A percentile compares a stretch with the other conserved stretches of the same genome.
These are phyloP conservation scores for Penicillium pulvis DNA, from an alignment of 495 filamentous ascomycete species.

Conservation along the genomic window DNA sequence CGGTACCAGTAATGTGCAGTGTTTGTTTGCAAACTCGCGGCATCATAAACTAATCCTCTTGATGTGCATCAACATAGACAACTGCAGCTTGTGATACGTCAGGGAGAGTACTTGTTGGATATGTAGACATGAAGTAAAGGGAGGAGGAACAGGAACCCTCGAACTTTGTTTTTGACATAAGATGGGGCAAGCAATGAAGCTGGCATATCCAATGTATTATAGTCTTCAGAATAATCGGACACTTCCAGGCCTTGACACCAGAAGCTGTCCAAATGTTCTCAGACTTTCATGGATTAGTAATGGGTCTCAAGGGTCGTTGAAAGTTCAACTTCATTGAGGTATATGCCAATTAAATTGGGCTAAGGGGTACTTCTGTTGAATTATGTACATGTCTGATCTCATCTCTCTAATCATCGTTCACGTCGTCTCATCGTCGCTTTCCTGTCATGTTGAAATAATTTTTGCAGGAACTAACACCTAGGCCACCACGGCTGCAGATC, in stretches of 20 bases:
- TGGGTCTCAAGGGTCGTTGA: no score
- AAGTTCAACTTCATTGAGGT: background rate
- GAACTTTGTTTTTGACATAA: no score
- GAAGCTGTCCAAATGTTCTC: no score
- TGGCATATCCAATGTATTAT: no score
- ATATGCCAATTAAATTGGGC: background rate
- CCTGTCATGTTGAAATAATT: constrained; percentile 20
- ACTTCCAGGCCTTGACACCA: no score
- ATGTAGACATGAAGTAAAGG: no score
- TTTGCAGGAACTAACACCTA: constrained; percentile 9
- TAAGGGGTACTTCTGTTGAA: constrained; percentile 1
- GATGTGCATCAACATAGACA: background rate
- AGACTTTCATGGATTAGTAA: no score
- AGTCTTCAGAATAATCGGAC: no score
- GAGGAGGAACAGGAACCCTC: no score
- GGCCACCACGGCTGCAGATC: background rate
- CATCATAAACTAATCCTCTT: constrained; percentile 1
- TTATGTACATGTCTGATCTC: background rate
- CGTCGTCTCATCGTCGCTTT: constrained; percentile 17
- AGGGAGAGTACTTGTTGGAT: background rate
- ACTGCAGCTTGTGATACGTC: background rate
- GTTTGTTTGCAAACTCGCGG: background rate
- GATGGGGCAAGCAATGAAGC: no score
- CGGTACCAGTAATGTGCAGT: background rate
- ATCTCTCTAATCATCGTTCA: constrained; percentile 9